These are phyloP conservation scores for Sporisorium scitamineum DNA, from an alignment of 1,284 basidiomycete genomes.

Conservation along the genomic window DNA sequence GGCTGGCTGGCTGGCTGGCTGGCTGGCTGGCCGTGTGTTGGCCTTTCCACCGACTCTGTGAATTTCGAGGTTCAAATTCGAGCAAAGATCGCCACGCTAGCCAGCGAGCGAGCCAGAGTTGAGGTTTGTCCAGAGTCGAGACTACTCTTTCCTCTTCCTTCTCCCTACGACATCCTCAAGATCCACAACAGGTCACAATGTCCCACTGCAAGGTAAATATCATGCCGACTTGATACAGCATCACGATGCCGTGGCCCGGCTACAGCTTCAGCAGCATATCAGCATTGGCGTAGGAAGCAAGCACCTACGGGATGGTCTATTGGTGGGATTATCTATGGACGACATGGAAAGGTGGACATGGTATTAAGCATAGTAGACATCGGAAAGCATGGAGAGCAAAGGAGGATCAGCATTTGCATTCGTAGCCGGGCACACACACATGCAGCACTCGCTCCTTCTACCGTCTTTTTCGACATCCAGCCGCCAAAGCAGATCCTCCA, in stretches of 20 bases:
- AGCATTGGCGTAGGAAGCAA: constrained; percentile 11
- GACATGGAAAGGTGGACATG: neutral
- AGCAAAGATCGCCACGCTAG: neutral
- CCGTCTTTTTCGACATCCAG: constrained; percentile 18
- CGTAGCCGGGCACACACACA: constrained; percentile 35
- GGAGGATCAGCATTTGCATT: constrained; percentile 28
- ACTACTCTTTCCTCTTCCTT: constrained; percentile 15
- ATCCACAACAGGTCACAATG: constrained; percentile 52
- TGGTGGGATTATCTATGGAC: neutral
- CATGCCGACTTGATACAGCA: constrained; percentile 24
- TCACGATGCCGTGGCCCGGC: constrained; percentile 22
- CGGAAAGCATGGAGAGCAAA: constrained; percentile 3
- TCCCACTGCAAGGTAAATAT: constrained; percentile 61
- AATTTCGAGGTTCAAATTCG: neutral
- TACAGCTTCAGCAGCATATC: constrained; percentile 19
- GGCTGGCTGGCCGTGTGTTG: neutral
- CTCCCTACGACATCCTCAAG: constrained; percentile 54
- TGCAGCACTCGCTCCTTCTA: constrained; percentile 31
- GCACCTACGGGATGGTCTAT: too few relatives aligned
- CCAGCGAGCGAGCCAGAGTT: constrained; percentile 6
- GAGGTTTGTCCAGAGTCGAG: constrained; percentile 23
- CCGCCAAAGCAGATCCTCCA: constrained; percentile 6
- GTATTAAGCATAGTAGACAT: neutral
- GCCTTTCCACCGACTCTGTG: neutral
- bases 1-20: neutral